Evolutionary conservation across 1,284 basidiomycete genomes (phyloP).

Genomic region (Cryptococcus sp.): DNA sequence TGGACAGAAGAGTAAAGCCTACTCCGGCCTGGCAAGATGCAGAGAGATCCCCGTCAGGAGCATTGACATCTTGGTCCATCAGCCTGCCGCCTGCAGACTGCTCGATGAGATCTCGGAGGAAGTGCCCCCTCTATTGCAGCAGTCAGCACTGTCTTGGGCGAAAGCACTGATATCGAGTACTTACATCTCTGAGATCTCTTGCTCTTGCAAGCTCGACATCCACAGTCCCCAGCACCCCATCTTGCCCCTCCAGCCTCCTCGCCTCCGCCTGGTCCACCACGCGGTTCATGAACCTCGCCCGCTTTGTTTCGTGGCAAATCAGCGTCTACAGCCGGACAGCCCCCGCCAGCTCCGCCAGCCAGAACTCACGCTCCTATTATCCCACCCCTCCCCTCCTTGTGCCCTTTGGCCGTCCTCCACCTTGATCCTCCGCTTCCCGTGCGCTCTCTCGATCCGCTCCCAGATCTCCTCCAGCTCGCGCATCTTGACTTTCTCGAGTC

Average conservation of each 20-base stretch:
- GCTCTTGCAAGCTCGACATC: slow-evolving; percentile 30
- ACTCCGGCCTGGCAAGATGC: neutral
- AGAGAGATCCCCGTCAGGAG: slow-evolving; percentile 1
- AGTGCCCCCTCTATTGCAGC: slow-evolving; percentile 19
- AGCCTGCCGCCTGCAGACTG: slow-evolving; percentile 20
- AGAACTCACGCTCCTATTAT: slow-evolving; percentile 13
- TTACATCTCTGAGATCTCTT: slow-evolving; percentile 30
- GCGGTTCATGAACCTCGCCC: slow-evolving; percentile 21
- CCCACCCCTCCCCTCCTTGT: slow-evolving; percentile 14
- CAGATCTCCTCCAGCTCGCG: slow-evolving; percentile 40
- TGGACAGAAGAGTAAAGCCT: neutral
- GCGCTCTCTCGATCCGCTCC: slow-evolving; percentile 35
- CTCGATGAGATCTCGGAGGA: slow-evolving; percentile 25
- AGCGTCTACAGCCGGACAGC: neutral
- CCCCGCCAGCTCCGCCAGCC: too few relatives aligned
- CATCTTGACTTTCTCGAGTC: slow-evolving; percentile 29
- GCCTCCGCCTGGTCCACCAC: slow-evolving; percentile 22
- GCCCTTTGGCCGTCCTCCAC: slow-evolving; percentile 23
- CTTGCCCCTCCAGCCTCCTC: slow-evolving; percentile 24
- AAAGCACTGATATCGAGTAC: neutral
- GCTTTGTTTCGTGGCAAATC: slow-evolving; percentile 6
- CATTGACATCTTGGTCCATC: slow-evolving; percentile 23
- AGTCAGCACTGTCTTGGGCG: neutral
- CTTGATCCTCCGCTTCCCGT: slow-evolving; percentile 21
- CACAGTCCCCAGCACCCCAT: slow-evolving; percentile 17